Conservation (phyloP, 164 flowering plant genomes). For the Pachysandra terminalis region DNA sequence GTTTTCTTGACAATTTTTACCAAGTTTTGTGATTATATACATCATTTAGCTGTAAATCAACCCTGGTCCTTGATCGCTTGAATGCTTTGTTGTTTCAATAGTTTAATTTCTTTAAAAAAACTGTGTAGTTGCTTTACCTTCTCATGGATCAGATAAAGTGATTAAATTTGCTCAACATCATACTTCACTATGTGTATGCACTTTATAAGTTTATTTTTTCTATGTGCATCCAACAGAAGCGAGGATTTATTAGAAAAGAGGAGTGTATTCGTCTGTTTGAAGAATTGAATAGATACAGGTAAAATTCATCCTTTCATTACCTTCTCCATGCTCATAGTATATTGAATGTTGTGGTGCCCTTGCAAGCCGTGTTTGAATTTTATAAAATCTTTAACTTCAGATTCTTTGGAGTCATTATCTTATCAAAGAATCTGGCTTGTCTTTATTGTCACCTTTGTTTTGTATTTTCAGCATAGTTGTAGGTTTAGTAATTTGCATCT, state of each 20-base stretch:
- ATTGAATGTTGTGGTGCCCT: too few relatives aligned
- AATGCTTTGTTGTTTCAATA: neutral
- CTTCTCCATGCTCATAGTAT: neutral
- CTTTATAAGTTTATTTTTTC: slow-evolving; percentile 2
- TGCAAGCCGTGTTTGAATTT: too few relatives aligned
- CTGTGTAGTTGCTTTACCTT: neutral
- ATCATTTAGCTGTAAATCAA: too few relatives aligned
- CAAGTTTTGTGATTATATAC: too few relatives aligned
- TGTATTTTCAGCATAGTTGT: neutral
- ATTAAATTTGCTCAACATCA: neutral
- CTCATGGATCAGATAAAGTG: neutral
- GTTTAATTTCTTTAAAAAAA: neutral
- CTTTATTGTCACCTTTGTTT: neutral
- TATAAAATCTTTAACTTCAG: neutral
- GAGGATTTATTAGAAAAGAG: slow-evolving; percentile 53
- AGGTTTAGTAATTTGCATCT: neutral
- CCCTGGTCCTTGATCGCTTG: too few relatives aligned
- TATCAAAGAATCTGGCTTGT: neutral
- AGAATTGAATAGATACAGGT: slow-evolving; percentile 88
- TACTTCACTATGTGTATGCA: neutral
- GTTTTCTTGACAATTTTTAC: too few relatives aligned
- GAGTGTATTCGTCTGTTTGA: slow-evolving; percentile 72
- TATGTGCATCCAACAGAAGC: slow-evolving; percentile 38
- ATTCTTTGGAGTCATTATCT: neutral
- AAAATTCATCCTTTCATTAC: slow-evolving; percentile 2